Evolutionary conservation across 768 basidiomycete species (phyloP).

Genomic region (Suillus ampliporus): DNA sequence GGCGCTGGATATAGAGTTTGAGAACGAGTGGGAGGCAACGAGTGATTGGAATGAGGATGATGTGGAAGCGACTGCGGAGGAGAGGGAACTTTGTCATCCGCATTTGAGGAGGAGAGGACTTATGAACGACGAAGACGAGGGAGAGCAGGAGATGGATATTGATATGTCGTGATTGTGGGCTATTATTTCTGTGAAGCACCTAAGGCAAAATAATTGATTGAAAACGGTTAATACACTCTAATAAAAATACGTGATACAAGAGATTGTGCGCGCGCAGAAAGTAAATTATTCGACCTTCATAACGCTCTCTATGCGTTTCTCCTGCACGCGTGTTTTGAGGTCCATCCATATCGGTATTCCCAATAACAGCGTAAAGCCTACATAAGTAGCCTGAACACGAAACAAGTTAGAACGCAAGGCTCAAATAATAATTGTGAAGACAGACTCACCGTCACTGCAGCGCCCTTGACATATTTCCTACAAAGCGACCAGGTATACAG

Average conservation of each 20-base stretch:
- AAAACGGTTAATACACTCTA: background rate
- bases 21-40: conserved; percentile 89
- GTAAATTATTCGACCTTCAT: conserved; percentile 68
- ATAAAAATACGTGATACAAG: background rate
- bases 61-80: conserved; percentile 74
- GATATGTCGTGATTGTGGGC: conserved; percentile 35
- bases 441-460: conserved; percentile 24
- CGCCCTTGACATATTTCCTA: conserved; percentile 29
- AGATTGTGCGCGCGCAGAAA: background rate
- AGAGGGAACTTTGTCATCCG: conserved; percentile 74
- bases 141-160: conserved; percentile 42
- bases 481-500: conserved; percentile 39
- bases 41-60: conserved; percentile 94
- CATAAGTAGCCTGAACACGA: conserved; percentile 54
- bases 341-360: conserved; percentile 63
- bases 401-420: background rate
- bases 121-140: conserved; percentile 43
- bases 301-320: conserved; percentile 76
- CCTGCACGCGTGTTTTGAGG: conserved; percentile 63
- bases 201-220: background rate
- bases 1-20: conserved; percentile 81
- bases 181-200: background rate
- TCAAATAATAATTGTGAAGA: background rate
- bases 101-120: conserved; percentile 21
- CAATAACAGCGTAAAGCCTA: conserved; percentile 52